Percentiles rank a stretch among this genome's conserved stretches.
These are phyloP conservation scores for Strobilomyces dryophilus DNA, from an alignment of 768 basidiomycete species.

Conservation along the genomic window DNA sequence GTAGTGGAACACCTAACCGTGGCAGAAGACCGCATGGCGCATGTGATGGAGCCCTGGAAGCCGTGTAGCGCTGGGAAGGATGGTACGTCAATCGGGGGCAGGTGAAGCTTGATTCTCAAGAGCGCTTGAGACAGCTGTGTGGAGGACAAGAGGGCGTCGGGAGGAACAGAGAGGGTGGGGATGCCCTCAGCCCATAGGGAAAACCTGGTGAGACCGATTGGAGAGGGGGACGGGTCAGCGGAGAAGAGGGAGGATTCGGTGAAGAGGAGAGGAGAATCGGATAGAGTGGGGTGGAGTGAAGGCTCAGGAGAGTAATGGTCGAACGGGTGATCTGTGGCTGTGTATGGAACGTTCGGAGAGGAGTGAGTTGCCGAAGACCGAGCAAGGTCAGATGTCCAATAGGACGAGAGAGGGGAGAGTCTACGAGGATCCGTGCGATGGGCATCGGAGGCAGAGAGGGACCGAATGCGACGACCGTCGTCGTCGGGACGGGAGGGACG, in stretches of 20 bases:
- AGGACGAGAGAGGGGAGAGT: slow-evolving; percentile 30
- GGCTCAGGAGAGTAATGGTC: slow-evolving; percentile 23
- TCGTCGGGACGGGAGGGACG: slow-evolving; percentile 26
- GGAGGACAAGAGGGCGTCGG: slow-evolving; percentile 48
- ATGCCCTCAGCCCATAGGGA: slow-evolving; percentile 66
- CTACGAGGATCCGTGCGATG: slow-evolving; percentile 30
- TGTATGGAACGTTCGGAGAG: slow-evolving; percentile 24
- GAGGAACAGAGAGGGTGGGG: slow-evolving; percentile 55
- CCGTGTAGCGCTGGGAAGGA: slow-evolving; percentile 59
- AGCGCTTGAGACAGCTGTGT: slow-evolving; percentile 40
- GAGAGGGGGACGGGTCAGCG: slow-evolving; percentile 31
- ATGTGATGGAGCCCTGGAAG: slow-evolving; percentile 53
- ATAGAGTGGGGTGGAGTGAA: slow-evolving; percentile 18
- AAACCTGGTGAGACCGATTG: slow-evolving; percentile 35
- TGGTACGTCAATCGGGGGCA: slow-evolving; percentile 51
- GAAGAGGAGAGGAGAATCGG: slow-evolving; percentile 29
- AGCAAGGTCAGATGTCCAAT: slow-evolving; percentile 24
- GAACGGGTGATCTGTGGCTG: slow-evolving; percentile 17
- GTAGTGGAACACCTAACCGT: slow-evolving; percentile 62
- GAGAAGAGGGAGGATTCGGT: slow-evolving; percentile 26
- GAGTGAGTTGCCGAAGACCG: slow-evolving; percentile 26
- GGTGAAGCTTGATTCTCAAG: slow-evolving; percentile 53
- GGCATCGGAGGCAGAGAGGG: slow-evolving; percentile 27
- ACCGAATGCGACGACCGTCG: slow-evolving; percentile 28
- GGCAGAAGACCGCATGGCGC: slow-evolving; percentile 50